Base-by-base conservation (phyloP, 1,139 yeast species). In the Nakaseomyces bracarensis region DNA sequence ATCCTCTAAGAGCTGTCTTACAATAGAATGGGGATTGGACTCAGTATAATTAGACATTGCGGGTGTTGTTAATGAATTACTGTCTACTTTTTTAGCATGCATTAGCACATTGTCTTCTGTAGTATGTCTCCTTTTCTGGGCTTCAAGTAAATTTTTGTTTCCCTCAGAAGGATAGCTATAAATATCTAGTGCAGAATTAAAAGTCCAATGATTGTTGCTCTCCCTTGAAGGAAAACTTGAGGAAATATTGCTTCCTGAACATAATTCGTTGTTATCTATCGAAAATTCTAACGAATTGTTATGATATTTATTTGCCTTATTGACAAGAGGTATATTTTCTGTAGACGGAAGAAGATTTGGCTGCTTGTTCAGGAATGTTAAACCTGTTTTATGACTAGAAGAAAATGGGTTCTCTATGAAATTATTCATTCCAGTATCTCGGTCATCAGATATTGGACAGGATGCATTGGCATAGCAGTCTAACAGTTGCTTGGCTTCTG, bases 1-100 rank as follows among this genome's bases (percentile, higher is more conserved):
- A 21, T 33, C 36, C 11, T 33, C 36, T 9, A 33, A 26, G 9
- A 33, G n/a, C n/a, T 33, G 36, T 13, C 26, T 20, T 1, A 33
- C 36, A 5, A 33, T 20, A 13, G 36, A 33, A 20, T 20, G 13
- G 1, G 34, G 14, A 10, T 4, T 16, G 7, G 13, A 13, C n/a
- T 30, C 34, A 18, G n/a, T 18, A 16, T 11, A 8, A 30, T 8
- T 30, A 4, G 18, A 30, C 4, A 30, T n/a, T 7, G 22, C 6
- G 4, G 22, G 22, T 2, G 34, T 2, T 7, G 22, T 30, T 30
- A n/a, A 18, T 13, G 22, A 11, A 16, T 16, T 15, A 8, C 22
- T 11, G 5, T 16, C 23, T 4, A 10, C 7, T 18, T 18, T 9
- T 6, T 30, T 4, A 2, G 16, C 22, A 16, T 13, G 3, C 7